phyloP scores from a whole-genome alignment of 805 yeast species.

The Wickerhamiella bombiphila region DNA sequence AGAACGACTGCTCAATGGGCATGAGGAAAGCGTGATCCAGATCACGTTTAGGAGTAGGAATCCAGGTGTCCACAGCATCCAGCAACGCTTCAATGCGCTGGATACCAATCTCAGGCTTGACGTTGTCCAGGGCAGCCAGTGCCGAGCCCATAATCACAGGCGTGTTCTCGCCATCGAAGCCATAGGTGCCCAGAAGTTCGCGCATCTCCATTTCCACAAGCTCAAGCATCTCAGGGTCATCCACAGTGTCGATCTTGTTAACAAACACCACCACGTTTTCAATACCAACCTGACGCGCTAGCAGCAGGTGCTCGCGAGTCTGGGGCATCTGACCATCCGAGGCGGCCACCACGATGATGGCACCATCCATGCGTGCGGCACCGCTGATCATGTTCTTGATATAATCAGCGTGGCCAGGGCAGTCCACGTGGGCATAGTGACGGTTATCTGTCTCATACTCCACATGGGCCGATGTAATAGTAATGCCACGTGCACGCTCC shows the following conservation, averaged over 20 bases:
- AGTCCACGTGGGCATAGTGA: slow-evolving; percentile 96
- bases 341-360: slow-evolving; percentile 97
- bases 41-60: slow-evolving; percentile 95
- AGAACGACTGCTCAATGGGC: slow-evolving; percentile 95
- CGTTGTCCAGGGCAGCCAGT: slow-evolving; percentile 83
- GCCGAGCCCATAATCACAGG: slow-evolving; percentile 99
- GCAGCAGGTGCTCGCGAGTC: slow-evolving; percentile 94
- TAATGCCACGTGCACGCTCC: slow-evolving; percentile 98
- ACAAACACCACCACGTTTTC: slow-evolving; percentile 94
- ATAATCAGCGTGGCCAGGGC: slow-evolving; percentile 98
- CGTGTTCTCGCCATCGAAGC: slow-evolving; percentile 95
- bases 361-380: slow-evolving; percentile 99
- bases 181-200: slow-evolving; percentile 78
- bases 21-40: slow-evolving; percentile 90
- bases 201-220: slow-evolving; percentile 99
- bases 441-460: slow-evolving; percentile 91
- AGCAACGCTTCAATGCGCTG: slow-evolving; percentile 70
- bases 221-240: slow-evolving; percentile 98
- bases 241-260: slow-evolving; percentile 94
- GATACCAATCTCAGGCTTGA: slow-evolving; percentile 80
- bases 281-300: slow-evolving; percentile 99
- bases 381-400: slow-evolving; percentile 98
- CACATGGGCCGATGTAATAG: slow-evolving; percentile 95
- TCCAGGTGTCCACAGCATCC: slow-evolving; percentile 83
- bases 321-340: slow-evolving; percentile 99